Evolutionary conservation across 1,284 basidiomycete species (phyloP).

Genomic region (Cryptococcus floricola): DNA sequence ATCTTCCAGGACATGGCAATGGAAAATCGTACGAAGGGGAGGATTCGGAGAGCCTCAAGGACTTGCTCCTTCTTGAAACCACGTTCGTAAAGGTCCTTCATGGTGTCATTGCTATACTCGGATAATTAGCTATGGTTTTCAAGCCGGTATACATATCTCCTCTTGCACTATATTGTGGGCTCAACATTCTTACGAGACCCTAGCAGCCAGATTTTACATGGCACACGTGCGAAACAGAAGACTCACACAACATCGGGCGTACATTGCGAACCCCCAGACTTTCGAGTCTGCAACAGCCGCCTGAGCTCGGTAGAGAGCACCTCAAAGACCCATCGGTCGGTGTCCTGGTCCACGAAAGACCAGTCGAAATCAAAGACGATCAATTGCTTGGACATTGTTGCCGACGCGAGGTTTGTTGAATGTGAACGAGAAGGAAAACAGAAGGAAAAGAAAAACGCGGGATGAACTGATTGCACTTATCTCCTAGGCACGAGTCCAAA

Average conservation of each 20-base stretch:
- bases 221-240: constrained; percentile 6
- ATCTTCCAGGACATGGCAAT: neutral
- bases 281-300: constrained; percentile 70
- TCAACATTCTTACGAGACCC: neutral
- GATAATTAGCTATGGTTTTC: neutral
- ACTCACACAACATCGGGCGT: constrained; percentile 84
- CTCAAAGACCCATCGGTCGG: constrained; percentile 94
- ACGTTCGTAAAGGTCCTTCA: constrained; percentile 64
- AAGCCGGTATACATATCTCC: neutral
- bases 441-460: neutral
- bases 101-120: constrained; percentile 61
- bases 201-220: constrained; percentile 1
- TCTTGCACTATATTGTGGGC: neutral
- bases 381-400: constrained; percentile 59
- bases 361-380: constrained; percentile 98
- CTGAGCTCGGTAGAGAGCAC: constrained; percentile 81
- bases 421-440: neutral
- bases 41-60: constrained; percentile 66
- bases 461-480: no score
- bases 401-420: neutral
- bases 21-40: constrained; percentile 79
- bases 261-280: constrained; percentile 66
- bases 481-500: no score
- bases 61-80: constrained; percentile 72
- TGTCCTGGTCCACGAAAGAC: constrained; percentile 85